Percentiles rank a stretch among this genome's conserved stretches.
phyloP scores from a whole-genome alignment of 495 filamentous ascomycete species.

The Parachaetomium inaequale region DNA sequence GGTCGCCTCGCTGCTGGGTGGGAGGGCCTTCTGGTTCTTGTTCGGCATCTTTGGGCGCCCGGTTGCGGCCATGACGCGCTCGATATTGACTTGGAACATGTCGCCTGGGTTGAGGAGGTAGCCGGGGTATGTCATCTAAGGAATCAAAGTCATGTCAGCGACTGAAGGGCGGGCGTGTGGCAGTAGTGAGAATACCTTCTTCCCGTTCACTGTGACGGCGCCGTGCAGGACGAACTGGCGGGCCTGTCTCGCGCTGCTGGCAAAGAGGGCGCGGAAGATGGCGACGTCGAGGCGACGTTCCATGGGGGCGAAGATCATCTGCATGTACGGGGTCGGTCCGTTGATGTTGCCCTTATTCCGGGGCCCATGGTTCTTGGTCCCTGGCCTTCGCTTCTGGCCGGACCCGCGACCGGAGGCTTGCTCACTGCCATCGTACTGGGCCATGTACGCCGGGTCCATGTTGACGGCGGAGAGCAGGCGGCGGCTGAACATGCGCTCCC shows the following conservation, averaged over 20 bases:
- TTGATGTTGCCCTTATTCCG: neutral
- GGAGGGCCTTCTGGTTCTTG: constrained; percentile 4
- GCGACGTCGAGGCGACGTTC: constrained; percentile 89
- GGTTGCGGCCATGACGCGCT: constrained; percentile 81
- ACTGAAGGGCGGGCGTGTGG: neutral
- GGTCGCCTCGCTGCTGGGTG: constrained; percentile 23
- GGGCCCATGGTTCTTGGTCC: neutral
- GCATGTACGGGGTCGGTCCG: constrained; percentile 71
- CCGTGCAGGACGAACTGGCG: constrained; percentile 93
- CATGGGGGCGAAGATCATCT: constrained; percentile 87
- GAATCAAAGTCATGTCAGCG: neutral
- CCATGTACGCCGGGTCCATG: constrained; percentile 76
- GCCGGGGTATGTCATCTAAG: constrained; percentile 85
- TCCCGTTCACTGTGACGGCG: constrained; percentile 90
- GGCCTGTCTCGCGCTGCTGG: constrained; percentile 89
- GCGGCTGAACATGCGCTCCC: constrained; percentile 85
- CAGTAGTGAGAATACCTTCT: constrained; percentile 73
- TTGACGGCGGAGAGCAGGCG: constrained; percentile 74
- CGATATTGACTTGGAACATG: constrained; percentile 91
- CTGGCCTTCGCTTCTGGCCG: constrained; percentile 38
- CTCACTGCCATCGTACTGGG: constrained; percentile 72
- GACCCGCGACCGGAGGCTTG: constrained; percentile 77
- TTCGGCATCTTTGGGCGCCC: constrained; percentile 58
- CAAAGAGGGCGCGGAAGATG: constrained; percentile 87
- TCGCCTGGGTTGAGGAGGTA: constrained; percentile 97